Conservation (phyloP, 2,329 filamentous ascomycete genomes). For the Cyphellophora attinorum region DNA sequence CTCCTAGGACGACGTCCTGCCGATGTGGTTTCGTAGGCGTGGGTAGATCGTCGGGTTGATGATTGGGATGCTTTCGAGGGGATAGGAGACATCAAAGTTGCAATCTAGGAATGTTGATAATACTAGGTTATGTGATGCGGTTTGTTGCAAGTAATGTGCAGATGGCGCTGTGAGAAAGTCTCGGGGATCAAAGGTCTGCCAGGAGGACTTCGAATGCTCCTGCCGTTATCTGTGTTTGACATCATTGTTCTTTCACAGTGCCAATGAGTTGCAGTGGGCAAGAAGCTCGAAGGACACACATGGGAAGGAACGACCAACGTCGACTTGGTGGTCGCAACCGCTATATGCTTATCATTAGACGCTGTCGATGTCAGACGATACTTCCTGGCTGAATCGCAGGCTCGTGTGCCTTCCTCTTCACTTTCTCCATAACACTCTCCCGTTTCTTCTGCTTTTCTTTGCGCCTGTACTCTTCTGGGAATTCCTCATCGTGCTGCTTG, state of each 20-base stretch:
- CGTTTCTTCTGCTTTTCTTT: constrained; percentile 3
- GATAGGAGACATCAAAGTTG: no score
- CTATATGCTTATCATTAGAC: neutral
- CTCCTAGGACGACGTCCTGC: no score
- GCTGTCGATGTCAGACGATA: constrained; percentile 6
- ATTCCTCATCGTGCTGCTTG: constrained; percentile 23
- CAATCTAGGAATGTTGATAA: no score
- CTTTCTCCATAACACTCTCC: constrained; percentile 14
- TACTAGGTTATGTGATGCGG: no score
- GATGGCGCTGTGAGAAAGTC: neutral
- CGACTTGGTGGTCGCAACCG: neutral
- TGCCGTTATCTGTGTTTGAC: no score
- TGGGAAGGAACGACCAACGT: neutral
- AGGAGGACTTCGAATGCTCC: no score
- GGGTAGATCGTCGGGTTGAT: no score
- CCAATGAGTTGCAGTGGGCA: constrained; percentile 2
- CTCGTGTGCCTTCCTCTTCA: constrained; percentile 12
- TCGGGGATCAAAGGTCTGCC: no score
- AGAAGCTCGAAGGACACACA: neutral
- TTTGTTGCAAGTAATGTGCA: no score
- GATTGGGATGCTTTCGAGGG: no score
- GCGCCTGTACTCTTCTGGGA: constrained; percentile 11
- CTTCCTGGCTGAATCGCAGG: constrained; percentile 8
- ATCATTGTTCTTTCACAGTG: no score
- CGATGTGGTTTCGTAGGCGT: no score